Evolutionary conservation across 805 yeast genomes (phyloP), one percentile per base, ranked within the genome.

Genomic region (Nakazawaea laoshanensis): DNA sequence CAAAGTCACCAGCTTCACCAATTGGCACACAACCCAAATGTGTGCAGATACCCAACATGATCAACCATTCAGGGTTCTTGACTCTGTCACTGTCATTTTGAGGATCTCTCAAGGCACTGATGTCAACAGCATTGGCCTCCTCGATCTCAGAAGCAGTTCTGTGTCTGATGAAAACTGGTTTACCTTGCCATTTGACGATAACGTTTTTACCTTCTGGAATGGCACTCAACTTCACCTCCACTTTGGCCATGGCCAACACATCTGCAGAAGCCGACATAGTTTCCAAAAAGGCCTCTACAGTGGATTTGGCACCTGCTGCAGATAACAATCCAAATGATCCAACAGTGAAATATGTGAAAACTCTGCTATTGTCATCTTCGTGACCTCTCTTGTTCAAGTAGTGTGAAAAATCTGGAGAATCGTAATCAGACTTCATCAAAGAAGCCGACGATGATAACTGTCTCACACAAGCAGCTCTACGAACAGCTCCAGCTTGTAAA

Each of bases 1-100:
- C 97, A 52, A 75, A 92, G 65, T 92, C 99, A 68, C 99, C 99
- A 47, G 96, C 80, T 70, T 92, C 97, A 61, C 99, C 99, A 55
- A 92, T 92, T 49, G 99, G 99, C 42, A 92, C 99, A 81, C 99
- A 92, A 63, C 99, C 99, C 73, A 92, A 79, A 64, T 92, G 99
- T 48, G 99, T 92, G 74, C 99, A 92, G 62, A 92, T 89, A 69
- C 99, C 99, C 67, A 92, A 65, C 99, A 92, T 92, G 61, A 92
- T 74, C 58, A 92, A 77, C 98, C 98, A 92, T 67, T 89, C 92
- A 47, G 99, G 97, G 63, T 81, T 82, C 67, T 85, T 70, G 46
- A 84, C 96, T 72, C 99, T 87, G 57, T 86, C 94, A 44, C 82
- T 59, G 61, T 92, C 99, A 32, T 69, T 63, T 71, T 92, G 85